A percentile compares a stretch with the other conserved stretches of the same genome.
phyloP scores from a whole-genome alignment of 2,329 filamentous ascomycete genomes.

The Phialocephala sp. region DNA sequence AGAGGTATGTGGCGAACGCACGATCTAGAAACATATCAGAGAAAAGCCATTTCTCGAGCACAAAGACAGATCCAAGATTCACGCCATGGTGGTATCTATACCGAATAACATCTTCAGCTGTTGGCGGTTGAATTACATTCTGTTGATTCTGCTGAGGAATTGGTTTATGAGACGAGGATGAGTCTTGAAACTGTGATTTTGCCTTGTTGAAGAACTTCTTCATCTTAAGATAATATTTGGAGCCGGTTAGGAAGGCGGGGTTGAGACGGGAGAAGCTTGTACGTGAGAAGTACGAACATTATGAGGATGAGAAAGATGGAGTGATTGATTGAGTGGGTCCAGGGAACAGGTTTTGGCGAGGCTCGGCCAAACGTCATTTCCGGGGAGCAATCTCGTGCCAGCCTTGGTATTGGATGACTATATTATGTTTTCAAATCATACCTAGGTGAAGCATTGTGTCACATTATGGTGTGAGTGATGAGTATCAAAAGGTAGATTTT shows the following conservation, averaged over 20 bases:
- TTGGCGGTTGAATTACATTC: slow-evolving; percentile 42
- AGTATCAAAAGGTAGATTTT: background rate
- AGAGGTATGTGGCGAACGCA: background rate
- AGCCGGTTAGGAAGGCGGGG: background rate
- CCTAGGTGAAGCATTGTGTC: background rate
- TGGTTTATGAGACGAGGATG: slow-evolving; percentile 20
- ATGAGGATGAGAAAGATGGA: background rate
- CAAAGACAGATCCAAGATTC: slow-evolving; percentile 63
- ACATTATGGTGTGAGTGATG: background rate
- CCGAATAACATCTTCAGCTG: slow-evolving; percentile 50
- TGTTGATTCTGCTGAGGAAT: slow-evolving; percentile 29
- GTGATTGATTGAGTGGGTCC: slow-evolving; percentile 3
- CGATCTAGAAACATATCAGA: slow-evolving; percentile 3
- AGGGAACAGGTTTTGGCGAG: slow-evolving; percentile 6
- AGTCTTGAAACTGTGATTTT: slow-evolving; percentile 42
- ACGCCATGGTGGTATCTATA: slow-evolving; percentile 66
- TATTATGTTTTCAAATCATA: background rate
- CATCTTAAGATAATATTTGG: slow-evolving; percentile 36
- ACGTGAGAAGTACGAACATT: background rate
- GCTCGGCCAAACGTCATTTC: slow-evolving; percentile 7
- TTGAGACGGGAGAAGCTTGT: background rate
- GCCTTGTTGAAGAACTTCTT: slow-evolving; percentile 47
- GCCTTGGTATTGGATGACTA: too few species aligned
- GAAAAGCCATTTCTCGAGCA: slow-evolving; percentile 64
- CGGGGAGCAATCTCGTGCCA: background rate